A percentile compares a stretch with the other conserved stretches of the same genome.
phyloP scores from a whole-genome alignment of 2,329 filamentous ascomycete species.

The Penicillium glabrum region DNA sequence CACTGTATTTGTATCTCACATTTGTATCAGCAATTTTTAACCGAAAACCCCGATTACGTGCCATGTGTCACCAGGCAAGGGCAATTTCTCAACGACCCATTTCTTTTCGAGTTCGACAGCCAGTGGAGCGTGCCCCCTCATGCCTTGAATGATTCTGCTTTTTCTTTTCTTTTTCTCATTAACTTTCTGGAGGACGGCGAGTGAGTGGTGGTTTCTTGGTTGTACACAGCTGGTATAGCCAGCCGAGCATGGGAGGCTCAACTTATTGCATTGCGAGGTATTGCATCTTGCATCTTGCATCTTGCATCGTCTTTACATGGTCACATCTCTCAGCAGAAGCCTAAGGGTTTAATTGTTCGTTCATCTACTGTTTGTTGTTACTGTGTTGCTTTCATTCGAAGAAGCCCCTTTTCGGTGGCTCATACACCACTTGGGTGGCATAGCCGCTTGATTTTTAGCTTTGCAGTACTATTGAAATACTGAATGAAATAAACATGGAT shows the following conservation, averaged over 20 bases:
- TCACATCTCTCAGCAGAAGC: slow-evolving; percentile 18
- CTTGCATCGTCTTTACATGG: slow-evolving; percentile 9
- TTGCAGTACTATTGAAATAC: background rate
- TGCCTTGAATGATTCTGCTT: background rate
- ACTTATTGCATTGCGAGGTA: slow-evolving; percentile 2
- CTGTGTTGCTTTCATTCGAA: slow-evolving; percentile 1
- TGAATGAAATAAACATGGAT: background rate
- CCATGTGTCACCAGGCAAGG: slow-evolving; percentile 4
- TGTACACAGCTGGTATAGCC: slow-evolving; percentile 7
- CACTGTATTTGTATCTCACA: slow-evolving; percentile 20
- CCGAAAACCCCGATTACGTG: background rate
- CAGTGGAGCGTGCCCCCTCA: slow-evolving; percentile 1
- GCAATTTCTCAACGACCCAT: background rate
- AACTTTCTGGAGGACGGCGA: background rate
- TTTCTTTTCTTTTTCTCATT: background rate
- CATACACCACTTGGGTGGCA: background rate
- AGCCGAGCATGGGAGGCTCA: background rate
- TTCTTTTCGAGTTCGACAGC: background rate
- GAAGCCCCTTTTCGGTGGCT: background rate
- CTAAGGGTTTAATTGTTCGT: slow-evolving; percentile 19
- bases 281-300: slow-evolving; percentile 12
- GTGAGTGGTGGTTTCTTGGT: slow-evolving; percentile 1
- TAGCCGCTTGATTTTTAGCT: background rate
- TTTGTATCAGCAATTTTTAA: slow-evolving; percentile 13
- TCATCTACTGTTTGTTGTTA: slow-evolving; percentile 16